phyloP scores from a whole-genome alignment of 495 filamentous ascomycete species.

The Daldinia caldariorum region DNA sequence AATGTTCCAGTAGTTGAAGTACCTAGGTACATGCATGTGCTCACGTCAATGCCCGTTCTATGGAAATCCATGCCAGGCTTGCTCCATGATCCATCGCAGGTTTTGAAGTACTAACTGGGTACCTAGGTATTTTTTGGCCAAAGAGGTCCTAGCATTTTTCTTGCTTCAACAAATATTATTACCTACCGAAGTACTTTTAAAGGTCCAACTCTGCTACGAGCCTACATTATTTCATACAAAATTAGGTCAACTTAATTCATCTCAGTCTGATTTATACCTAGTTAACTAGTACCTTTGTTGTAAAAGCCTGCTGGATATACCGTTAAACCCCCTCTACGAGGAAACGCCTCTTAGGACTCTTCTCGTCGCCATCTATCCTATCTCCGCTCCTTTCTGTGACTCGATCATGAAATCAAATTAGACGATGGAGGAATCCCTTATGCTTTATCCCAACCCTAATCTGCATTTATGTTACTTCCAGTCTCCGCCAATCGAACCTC shows the following conservation, averaged over 20 bases:
- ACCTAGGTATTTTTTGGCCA: background rate
- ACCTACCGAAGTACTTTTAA: background rate
- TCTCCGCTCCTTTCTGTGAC: slow-evolving; percentile 13
- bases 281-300: background rate
- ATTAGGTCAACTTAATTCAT: background rate
- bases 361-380: background rate
- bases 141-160: no score
- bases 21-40: no score
- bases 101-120: background rate
- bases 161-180: no score
- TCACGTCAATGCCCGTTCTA: background rate
- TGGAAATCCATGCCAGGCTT: no score
- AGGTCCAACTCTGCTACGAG: background rate
- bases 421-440: background rate
- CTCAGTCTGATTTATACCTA: background rate
- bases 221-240: background rate
- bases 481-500: slow-evolving; percentile 33
- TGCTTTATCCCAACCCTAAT: slow-evolving; percentile 19
- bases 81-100: no score
- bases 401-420: background rate
- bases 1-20: no score
- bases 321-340: slow-evolving; percentile 8
- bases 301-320: slow-evolving; percentile 6
- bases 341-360: background rate
- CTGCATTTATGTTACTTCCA: slow-evolving; percentile 16